Conservation (phyloP, 805 yeast genomes). For the Maudiozyma saulgeensis region DNA sequence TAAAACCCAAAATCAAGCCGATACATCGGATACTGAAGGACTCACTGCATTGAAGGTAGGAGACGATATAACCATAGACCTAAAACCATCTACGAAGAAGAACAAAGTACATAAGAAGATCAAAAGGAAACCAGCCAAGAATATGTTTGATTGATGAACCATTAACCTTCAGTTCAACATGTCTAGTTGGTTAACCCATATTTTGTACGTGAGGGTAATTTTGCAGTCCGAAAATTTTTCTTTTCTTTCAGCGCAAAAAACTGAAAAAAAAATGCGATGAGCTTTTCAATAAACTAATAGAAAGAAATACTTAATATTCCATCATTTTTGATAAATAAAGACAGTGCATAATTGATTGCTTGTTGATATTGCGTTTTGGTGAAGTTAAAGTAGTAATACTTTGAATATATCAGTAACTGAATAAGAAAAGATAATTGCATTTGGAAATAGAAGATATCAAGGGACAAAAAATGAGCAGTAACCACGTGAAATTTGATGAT, state of each 20-base stretch:
- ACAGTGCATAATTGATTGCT: background rate
- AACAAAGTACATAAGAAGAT: background rate
- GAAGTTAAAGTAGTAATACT: background rate
- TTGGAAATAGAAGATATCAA: too few species aligned
- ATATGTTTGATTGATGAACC: background rate
- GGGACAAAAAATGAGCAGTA: background rate
- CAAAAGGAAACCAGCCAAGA: background rate
- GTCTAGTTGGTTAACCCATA: background rate
- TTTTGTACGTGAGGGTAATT: background rate
- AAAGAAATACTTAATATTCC: too few species aligned
- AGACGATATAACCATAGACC: background rate
- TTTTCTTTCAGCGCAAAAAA: background rate
- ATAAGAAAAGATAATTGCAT: too few species aligned
- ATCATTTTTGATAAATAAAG: background rate
- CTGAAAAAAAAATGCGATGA: background rate
- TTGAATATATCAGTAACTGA: background rate
- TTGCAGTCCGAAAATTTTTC: background rate
- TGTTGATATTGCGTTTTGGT: background rate
- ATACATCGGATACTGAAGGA: slow-evolving; percentile 6
- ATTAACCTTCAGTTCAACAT: too few species aligned
- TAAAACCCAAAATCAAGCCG: background rate
- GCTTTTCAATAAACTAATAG: background rate
- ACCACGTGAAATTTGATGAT: slow-evolving; percentile 21
- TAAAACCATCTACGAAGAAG: background rate
- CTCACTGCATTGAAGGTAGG: background rate